Evolutionary conservation across 2,329 filamentous ascomycete genomes (phyloP).

Genomic region (Ophiostoma pallidulum): DNA sequence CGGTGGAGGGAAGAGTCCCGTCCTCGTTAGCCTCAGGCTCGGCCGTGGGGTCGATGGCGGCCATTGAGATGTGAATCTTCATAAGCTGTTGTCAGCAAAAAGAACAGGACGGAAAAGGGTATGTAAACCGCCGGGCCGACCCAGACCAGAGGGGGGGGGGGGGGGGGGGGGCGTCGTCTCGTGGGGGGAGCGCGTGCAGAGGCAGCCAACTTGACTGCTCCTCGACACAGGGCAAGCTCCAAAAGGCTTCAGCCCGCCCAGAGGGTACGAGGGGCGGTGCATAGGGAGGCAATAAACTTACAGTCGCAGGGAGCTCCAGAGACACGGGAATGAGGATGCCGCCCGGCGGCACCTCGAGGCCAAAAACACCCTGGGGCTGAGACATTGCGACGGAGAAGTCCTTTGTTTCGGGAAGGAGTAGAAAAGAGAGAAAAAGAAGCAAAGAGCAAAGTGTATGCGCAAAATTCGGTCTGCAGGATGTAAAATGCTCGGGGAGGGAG

Average conservation of each 20-base stretch:
- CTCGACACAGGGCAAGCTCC: too few relatives aligned
- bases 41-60: conserved; percentile 85
- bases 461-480: too few relatives aligned
- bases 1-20: conserved; percentile 49
- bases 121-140: too few relatives aligned
- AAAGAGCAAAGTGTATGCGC: too few relatives aligned
- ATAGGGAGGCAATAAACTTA: conserved; percentile 46
- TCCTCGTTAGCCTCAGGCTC: conserved; percentile 56
- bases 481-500: conserved; percentile 15
- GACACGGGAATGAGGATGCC: conserved; percentile 73
- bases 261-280: too few relatives aligned
- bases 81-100: not conserved
- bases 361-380: conserved; percentile 49
- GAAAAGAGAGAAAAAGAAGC: not conserved
- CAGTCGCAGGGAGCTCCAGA: conserved; percentile 71
- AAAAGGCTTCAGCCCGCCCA: too few relatives aligned
- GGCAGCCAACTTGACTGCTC: too few relatives aligned
- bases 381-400: conserved; percentile 13
- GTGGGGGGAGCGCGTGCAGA: too few relatives aligned
- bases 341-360: conserved; percentile 80
- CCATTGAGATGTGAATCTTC: conserved; percentile 97
- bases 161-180: too few relatives aligned
- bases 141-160: too few relatives aligned
- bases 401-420: not conserved
- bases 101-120: too few relatives aligned